These are phyloP conservation scores for Lycium barbarum DNA, from an alignment of 257 asterid genomes.

Conservation along the genomic window DNA sequence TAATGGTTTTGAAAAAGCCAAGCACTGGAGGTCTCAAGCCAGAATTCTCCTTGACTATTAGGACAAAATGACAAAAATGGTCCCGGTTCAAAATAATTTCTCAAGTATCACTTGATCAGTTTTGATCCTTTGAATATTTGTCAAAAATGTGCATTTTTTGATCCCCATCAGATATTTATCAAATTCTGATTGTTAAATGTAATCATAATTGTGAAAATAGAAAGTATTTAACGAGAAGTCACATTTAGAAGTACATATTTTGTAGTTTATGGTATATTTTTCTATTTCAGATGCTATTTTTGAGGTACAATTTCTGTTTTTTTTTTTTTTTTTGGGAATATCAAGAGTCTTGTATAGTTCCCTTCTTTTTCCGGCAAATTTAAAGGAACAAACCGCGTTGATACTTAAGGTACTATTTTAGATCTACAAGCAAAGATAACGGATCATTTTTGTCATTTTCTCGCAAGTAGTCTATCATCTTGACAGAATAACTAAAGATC, in stretches of 20 bases:
- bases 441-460: not conserved
- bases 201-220: not conserved
- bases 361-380: not conserved
- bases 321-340: too few relatives aligned
- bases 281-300: too few relatives aligned
- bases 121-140: not conserved
- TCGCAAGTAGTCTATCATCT: not conserved
- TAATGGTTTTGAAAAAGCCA: constrained; percentile 90
- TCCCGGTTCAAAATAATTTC: not conserved
- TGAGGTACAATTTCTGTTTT: too few relatives aligned
- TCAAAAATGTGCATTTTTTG: not conserved
- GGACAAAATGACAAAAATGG: not conserved
- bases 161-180: not conserved
- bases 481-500: too few relatives aligned
- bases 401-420: not conserved
- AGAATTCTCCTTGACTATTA: constrained; percentile 45
- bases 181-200: not conserved
- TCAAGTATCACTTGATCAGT: not conserved
- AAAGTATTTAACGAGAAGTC: not conserved
- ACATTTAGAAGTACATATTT: not conserved
- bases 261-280: not conserved
- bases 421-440: not conserved
- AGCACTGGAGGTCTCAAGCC: constrained; percentile 77
- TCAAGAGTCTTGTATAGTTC: too few relatives aligned
- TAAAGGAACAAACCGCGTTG: not conserved